These are phyloP conservation scores for Coemansia sp. DNA, from an alignment of 192 early-diverging fungal species.

Conservation along the genomic window DNA sequence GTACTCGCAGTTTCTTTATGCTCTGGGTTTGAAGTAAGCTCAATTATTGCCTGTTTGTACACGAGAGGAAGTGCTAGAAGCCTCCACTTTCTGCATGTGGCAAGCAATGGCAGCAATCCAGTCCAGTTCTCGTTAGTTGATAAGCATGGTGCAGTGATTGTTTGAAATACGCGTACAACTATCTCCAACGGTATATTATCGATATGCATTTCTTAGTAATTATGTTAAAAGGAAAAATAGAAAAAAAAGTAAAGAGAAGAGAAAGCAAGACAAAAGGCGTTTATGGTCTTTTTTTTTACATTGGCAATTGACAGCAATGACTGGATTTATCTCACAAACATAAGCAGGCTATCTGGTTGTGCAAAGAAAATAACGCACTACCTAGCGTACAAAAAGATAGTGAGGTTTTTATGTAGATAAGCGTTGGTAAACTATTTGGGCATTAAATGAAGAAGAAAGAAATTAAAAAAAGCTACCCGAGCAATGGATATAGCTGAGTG, in stretches of 20 bases:
- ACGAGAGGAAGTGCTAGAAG: not conserved
- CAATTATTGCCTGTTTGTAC: not conserved
- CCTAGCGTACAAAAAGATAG: not conserved
- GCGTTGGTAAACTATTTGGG: not conserved
- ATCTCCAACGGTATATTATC: not conserved
- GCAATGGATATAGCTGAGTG: not conserved
- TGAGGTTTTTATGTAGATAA: not conserved
- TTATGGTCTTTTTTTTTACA: not conserved
- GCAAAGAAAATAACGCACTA: too few species aligned
- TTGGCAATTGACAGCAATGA: not conserved
- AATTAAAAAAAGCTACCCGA: not conserved
- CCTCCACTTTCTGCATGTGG: not conserved
- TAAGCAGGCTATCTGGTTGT: too few species aligned
- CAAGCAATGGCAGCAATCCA: not conserved
- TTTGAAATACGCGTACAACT: not conserved
- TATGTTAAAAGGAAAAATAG: not conserved
- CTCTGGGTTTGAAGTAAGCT: not conserved
- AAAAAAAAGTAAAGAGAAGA: not conserved
- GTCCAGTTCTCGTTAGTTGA: not conserved
- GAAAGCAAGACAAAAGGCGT: not conserved
- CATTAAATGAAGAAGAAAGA: not conserved
- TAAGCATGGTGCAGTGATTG: not conserved
- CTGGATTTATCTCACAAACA: too few species aligned
- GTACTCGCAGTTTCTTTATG: not conserved
- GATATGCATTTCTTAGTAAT: not conserved